Percentiles rank a stretch among this genome's conserved stretches.
Conservation (phyloP, 139 green algal species). For the Pseudopediastrum boryanum region DNA sequence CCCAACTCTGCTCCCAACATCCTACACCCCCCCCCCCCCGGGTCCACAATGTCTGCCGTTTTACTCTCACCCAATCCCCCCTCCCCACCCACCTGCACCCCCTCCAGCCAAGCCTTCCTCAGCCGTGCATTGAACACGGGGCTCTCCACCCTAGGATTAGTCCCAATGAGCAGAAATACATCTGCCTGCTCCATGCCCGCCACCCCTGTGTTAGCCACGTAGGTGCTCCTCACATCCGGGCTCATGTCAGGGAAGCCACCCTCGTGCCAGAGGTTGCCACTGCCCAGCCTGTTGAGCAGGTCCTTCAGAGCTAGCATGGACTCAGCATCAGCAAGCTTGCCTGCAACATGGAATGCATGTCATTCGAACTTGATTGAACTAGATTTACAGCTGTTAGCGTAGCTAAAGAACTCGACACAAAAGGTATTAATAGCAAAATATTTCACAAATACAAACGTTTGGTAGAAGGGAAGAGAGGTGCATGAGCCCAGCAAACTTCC, state of each 20-base stretch:
- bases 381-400: too few species aligned
- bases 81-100: slow-evolving; percentile 41
- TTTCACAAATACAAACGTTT: too few species aligned
- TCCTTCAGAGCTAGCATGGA: slow-evolving; percentile 90
- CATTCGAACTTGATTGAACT: too few species aligned
- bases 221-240: slow-evolving; percentile 88
- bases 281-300: slow-evolving; percentile 71
- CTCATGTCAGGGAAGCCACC: slow-evolving; percentile 59
- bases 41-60: too few species aligned
- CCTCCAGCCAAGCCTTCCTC: slow-evolving; percentile 71
- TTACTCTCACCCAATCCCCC: not conserved
- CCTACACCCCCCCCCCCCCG: too few species aligned
- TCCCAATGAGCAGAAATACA: slow-evolving; percentile 90
- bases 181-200: slow-evolving; percentile 91
- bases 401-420: too few species aligned
- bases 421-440: too few species aligned
- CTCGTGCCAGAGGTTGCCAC: slow-evolving; percentile 73
- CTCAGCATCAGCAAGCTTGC: slow-evolving; percentile 95
- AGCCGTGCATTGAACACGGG: slow-evolving; percentile 96
- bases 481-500: too few species aligned
- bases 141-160: slow-evolving; percentile 91
- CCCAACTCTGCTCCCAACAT: too few species aligned
- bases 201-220: slow-evolving; percentile 92
- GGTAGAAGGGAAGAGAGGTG: too few species aligned
- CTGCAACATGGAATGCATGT: slow-evolving; percentile 42